Evolutionary conservation across 2,329 filamentous ascomycete species (phyloP).

Genomic region (Epichloe typhina): DNA sequence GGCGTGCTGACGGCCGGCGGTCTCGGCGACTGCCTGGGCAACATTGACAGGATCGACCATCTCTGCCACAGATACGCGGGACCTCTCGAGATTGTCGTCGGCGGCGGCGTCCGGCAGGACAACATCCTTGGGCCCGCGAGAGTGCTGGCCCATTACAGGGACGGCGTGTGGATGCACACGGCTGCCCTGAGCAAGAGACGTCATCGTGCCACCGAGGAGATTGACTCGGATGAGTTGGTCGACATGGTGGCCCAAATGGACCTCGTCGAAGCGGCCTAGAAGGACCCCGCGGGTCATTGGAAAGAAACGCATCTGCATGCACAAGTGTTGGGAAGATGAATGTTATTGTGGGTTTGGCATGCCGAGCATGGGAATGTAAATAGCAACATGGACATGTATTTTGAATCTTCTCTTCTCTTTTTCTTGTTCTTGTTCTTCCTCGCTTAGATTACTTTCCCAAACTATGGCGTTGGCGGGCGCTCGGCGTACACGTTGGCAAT

Average conservation of each 20-base stretch:
- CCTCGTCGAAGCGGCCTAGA: slow-evolving; percentile 5
- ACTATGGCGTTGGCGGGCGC: too few species aligned
- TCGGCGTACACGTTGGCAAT: too few species aligned
- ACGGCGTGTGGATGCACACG: slow-evolving; percentile 32
- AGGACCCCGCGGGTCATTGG: slow-evolving; percentile 16
- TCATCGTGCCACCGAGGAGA: slow-evolving; percentile 10
- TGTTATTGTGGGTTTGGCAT: too few species aligned
- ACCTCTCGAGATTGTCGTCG: slow-evolving; percentile 34
- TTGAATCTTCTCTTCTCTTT: neutral
- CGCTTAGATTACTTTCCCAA: too few species aligned
- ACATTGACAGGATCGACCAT: slow-evolving; percentile 22
- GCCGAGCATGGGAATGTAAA: too few species aligned
- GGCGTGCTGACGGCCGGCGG: slow-evolving; percentile 42
- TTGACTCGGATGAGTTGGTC: slow-evolving; percentile 14
- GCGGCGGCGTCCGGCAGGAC: slow-evolving; percentile 36
- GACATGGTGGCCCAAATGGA: slow-evolving; percentile 11
- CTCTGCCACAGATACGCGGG: slow-evolving; percentile 20
- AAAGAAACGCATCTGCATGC: slow-evolving; percentile 7
- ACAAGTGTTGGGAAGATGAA: too few species aligned
- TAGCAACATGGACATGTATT: neutral
- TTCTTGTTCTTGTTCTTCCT: neutral
- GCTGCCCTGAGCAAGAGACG: slow-evolving; percentile 17
- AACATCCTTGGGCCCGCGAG: slow-evolving; percentile 22
- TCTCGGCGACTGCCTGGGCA: slow-evolving; percentile 24
- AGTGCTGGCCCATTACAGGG: slow-evolving; percentile 13